phyloP scores from a whole-genome alignment of 1,284 basidiomycete genomes.

The Megacollybia platyphylla region DNA sequence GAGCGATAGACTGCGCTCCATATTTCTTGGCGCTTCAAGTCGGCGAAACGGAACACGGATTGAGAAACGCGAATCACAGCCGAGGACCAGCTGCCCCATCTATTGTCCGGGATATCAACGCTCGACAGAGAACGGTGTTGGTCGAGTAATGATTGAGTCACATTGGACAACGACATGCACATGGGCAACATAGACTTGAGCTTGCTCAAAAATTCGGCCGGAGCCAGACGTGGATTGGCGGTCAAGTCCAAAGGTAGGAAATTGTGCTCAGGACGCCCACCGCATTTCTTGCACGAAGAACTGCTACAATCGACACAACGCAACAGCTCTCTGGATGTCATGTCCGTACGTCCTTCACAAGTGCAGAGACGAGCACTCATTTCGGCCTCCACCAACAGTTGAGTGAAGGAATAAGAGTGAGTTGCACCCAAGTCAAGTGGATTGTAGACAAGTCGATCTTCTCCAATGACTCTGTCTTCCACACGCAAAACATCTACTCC shows the following conservation, averaged over 20 bases:
- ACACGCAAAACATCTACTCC: conserved; percentile 12
- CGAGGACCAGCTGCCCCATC: conserved; percentile 57
- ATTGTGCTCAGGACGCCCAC: conserved; percentile 83
- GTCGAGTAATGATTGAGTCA: conserved; percentile 44
- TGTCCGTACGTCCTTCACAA: conserved; percentile 80
- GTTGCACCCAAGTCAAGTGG: conserved; percentile 62
- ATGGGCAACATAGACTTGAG: conserved; percentile 82
- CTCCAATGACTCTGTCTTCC: conserved; percentile 54
- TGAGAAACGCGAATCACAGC: conserved; percentile 54
- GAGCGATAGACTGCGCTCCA: conserved; percentile 82
- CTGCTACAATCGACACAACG: conserved; percentile 70
- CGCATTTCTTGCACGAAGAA: conserved; percentile 77
- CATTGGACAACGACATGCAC: conserved; percentile 54
- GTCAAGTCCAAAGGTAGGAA: conserved; percentile 40
- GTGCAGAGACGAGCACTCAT: conserved; percentile 71
- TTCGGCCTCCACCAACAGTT: conserved; percentile 55
- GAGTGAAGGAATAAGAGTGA: conserved; percentile 29
- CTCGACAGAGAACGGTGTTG: conserved; percentile 30
- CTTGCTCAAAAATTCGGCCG: conserved; percentile 60
- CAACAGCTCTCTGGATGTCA: conserved; percentile 59
- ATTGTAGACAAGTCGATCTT: conserved; percentile 47
- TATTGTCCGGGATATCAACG: conserved; percentile 30
- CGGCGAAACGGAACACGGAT: conserved; percentile 73
- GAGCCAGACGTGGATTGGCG: conserved; percentile 42
- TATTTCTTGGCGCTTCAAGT: conserved; percentile 75